Conservation (phyloP, 345 rosid species). For the Rhodamnia rubescens region DNA sequence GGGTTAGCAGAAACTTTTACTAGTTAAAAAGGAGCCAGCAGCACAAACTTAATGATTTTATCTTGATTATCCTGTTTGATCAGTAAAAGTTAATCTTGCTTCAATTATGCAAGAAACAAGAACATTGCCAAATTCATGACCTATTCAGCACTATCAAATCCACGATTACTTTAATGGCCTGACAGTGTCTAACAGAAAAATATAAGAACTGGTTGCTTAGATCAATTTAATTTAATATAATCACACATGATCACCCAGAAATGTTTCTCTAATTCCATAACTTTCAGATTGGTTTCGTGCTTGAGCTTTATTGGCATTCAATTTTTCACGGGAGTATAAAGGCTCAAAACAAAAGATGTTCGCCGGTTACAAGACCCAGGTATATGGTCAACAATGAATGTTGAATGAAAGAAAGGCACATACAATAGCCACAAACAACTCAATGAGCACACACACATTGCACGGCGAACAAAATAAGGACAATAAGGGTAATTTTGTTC, state of each 20-base stretch:
- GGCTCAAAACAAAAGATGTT: neutral
- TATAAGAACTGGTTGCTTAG: neutral
- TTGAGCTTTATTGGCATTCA: neutral
- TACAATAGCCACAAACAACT: neutral
- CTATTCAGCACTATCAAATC: neutral
- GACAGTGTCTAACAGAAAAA: neutral
- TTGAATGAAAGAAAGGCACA: neutral
- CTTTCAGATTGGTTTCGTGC: neutral
- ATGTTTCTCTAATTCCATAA: neutral
- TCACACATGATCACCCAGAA: neutral
- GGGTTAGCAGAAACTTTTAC: neutral
- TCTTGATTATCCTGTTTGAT: neutral
- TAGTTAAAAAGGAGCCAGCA: neutral
- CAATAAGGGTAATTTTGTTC: neutral
- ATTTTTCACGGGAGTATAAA: neutral
- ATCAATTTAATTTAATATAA: neutral
- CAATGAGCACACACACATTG: neutral
- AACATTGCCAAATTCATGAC: neutral
- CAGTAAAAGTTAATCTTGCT: neutral
- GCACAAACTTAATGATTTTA: neutral
- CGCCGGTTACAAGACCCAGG: neutral
- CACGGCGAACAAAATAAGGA: neutral
- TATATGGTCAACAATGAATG: neutral
- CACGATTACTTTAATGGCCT: neutral
- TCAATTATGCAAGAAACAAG: neutral